A percentile compares a stretch with the other conserved stretches of the same genome.
Conservation (phyloP, 345 rosid genomes). For the Sonneratia caseolaris region DNA sequence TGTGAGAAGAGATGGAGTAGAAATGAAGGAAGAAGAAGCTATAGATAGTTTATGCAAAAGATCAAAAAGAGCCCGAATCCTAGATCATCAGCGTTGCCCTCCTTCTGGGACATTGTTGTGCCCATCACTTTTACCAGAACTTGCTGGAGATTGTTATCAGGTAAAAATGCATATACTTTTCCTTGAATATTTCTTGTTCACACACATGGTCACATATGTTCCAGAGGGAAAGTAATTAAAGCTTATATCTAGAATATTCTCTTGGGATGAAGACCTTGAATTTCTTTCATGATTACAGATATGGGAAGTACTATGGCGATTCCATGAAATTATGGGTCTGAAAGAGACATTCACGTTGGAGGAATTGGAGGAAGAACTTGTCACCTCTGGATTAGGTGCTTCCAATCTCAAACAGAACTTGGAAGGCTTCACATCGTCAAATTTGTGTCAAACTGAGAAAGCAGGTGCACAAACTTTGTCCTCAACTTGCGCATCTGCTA, state of each 20-base stretch:
- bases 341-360: slow-evolving; percentile 41
- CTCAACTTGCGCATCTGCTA: slow-evolving; percentile 23
- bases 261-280: slow-evolving; percentile 1
- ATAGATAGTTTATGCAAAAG: slow-evolving; percentile 30
- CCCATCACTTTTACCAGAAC: slow-evolving; percentile 57
- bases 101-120: slow-evolving; percentile 65
- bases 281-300: slow-evolving; percentile 37
- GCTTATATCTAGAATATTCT: background rate
- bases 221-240: background rate
- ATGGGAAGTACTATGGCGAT: slow-evolving; percentile 69
- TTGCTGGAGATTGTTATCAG: slow-evolving; percentile 90
- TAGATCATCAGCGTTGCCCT: slow-evolving; percentile 25
- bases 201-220: background rate
- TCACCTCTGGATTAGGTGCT: slow-evolving; percentile 44
- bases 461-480: slow-evolving; percentile 19
- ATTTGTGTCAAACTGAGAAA: slow-evolving; percentile 20
- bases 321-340: slow-evolving; percentile 63
- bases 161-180: slow-evolving; percentile 22
- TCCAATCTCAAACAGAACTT: slow-evolving; percentile 24
- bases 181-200: background rate
- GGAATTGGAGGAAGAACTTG: slow-evolving; percentile 72
- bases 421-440: slow-evolving; percentile 23
- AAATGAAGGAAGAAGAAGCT: slow-evolving; percentile 23
- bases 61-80: slow-evolving; percentile 39
- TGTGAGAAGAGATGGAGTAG: slow-evolving; percentile 37